phyloP scores from a whole-genome alignment of 306 rosid species.

The Cicer yamashitae region DNA sequence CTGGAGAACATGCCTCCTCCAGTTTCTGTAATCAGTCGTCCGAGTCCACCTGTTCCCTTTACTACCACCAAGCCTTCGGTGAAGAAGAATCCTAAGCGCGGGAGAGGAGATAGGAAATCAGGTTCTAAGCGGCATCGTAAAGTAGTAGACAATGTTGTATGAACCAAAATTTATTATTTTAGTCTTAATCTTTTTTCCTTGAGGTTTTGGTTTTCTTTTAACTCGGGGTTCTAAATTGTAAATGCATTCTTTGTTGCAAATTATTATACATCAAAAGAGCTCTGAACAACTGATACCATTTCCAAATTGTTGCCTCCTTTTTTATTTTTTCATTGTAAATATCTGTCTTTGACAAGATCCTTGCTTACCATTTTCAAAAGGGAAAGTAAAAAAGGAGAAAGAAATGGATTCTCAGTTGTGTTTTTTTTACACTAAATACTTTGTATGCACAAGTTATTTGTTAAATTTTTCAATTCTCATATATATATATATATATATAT shows the following conservation, averaged over 20 bases:
- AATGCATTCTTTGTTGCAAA: slow-evolving; percentile 56
- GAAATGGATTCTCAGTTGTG: slow-evolving; percentile 36
- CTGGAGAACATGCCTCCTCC: slow-evolving; percentile 87
- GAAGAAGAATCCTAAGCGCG: slow-evolving; percentile 64
- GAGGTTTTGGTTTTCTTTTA: slow-evolving; percentile 35
- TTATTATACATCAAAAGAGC: slow-evolving; percentile 51
- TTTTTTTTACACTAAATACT: slow-evolving; percentile 31
- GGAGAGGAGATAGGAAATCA: slow-evolving; percentile 64
- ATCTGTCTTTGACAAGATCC: slow-evolving; percentile 41
- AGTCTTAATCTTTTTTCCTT: slow-evolving; percentile 38
- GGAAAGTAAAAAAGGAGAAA: slow-evolving; percentile 21
- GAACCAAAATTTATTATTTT: slow-evolving; percentile 49
- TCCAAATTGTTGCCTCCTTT: slow-evolving; percentile 57
- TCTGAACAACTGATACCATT: slow-evolving; percentile 52
- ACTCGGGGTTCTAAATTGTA: slow-evolving; percentile 49
- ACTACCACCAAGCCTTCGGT: slow-evolving; percentile 48
- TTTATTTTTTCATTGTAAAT: slow-evolving; percentile 59
- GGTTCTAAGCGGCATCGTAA: slow-evolving; percentile 72
- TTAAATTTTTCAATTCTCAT: neutral
- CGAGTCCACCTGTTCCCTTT: slow-evolving; percentile 45
- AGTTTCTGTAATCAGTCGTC: slow-evolving; percentile 44
- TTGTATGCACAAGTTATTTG: neutral
- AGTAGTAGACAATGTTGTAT: slow-evolving; percentile 58
- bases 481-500: neutral
- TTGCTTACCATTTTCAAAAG: slow-evolving; percentile 30